Evolutionary conservation across 1,139 yeast species (phyloP).

Genomic region (Suhomyces bokatorum): DNA sequence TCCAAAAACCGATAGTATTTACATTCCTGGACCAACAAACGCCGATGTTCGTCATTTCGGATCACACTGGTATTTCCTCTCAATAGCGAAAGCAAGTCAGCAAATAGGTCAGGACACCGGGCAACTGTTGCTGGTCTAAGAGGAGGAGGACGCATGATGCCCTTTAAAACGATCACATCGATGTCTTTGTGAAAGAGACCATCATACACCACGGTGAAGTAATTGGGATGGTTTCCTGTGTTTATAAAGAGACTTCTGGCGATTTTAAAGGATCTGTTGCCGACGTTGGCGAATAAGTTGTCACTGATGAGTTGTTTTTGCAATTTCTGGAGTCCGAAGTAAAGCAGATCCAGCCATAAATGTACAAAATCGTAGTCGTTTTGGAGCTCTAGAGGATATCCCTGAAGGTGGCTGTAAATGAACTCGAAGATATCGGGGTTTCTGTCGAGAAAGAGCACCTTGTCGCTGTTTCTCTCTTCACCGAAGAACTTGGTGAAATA

Average conservation of each 20-base stretch:
- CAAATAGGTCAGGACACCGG: slow-evolving; percentile 59
- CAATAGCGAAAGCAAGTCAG: slow-evolving; percentile 57
- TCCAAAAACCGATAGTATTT: slow-evolving; percentile 73
- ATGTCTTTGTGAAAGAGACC: slow-evolving; percentile 48
- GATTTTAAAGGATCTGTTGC: slow-evolving; percentile 60
- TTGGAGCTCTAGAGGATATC: slow-evolving; percentile 61
- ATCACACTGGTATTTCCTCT: slow-evolving; percentile 55
- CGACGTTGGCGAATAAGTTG: slow-evolving; percentile 62
- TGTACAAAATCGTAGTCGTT: slow-evolving; percentile 62
- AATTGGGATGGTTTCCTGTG: slow-evolving; percentile 77
- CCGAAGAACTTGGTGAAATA: slow-evolving; percentile 55
- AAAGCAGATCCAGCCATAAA: slow-evolving; percentile 70
- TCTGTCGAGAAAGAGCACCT: slow-evolving; percentile 69
- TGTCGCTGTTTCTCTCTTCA: slow-evolving; percentile 37
- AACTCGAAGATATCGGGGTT: slow-evolving; percentile 68
- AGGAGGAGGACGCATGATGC: slow-evolving; percentile 75
- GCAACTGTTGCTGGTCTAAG: slow-evolving; percentile 56
- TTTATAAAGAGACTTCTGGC: slow-evolving; percentile 51
- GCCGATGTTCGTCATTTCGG: slow-evolving; percentile 54
- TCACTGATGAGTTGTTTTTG: slow-evolving; percentile 50
- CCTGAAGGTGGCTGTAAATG: slow-evolving; percentile 74
- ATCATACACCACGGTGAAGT: slow-evolving; percentile 63
- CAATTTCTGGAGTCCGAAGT: slow-evolving; percentile 64
- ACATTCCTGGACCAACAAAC: slow-evolving; percentile 64
- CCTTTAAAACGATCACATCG: slow-evolving; percentile 35